Evolutionary conservation across 1,139 yeast species (phyloP), one percentile per base, ranked within the genome.

Genomic region (Diutina rugosa): DNA sequence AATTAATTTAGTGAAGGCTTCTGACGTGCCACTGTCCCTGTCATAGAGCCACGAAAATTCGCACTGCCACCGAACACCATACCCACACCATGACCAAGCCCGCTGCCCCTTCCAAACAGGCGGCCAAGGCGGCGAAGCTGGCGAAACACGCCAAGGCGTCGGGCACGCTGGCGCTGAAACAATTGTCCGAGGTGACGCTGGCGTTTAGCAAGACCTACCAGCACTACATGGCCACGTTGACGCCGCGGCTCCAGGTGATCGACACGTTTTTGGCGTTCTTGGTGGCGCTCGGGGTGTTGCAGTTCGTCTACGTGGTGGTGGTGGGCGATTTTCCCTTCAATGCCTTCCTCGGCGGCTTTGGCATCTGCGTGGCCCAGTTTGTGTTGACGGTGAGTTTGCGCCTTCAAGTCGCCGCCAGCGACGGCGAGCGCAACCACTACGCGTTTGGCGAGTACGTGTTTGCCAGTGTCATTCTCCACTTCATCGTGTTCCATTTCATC

Each of bases 321-420:
- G 82, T 90, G 56, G 96, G 98, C 38, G 89, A 83, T 64, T 95
- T 86, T 77, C 99, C 99, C 26, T 93, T 95, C 79, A 93, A 93
- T 71, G 98, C 97, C 41, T 93, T 93, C 67, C 77, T 93, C 59
- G 95, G 96, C 32, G 99, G 99, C 0, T 93, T 93, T 67, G 81
- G 87, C 58, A 77, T 90, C 47, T 89, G 98, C 59, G 97, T 93
- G 58, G 98, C 96, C 16, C 99, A 95, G 70, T 93, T 95, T 68
- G 98, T 93, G 46, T 79, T 93, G 61, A 81, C 95, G 16, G 87
- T 86, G 56, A 79, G 86, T 60, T 77, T 93, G 65, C 78, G 99
- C 64, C 78, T 91, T 65, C 97, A 91, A 68, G 75, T 60, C 38
- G 60, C 59, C 6, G 32, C 58, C 28, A 16, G 45, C 21, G 38